phyloP scores from a whole-genome alignment of 495 filamentous ascomycete genomes.

The Aspergillus carlsbadensis region DNA sequence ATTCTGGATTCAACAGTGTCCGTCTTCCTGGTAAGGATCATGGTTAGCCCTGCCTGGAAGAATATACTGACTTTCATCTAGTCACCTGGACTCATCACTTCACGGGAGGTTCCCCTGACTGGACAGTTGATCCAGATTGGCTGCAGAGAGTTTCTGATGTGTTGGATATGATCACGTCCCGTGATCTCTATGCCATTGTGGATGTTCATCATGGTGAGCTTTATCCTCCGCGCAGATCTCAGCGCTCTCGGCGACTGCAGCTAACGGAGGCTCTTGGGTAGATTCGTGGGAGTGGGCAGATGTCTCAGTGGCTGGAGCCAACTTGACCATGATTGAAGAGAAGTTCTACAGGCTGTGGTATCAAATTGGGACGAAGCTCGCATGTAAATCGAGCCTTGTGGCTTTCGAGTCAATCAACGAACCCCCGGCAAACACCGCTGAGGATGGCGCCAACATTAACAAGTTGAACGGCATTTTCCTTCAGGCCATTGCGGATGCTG shows the following conservation, averaged over 20 bases:
- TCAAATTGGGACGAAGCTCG: conserved; percentile 57
- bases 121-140: conserved; percentile 54
- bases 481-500: conserved; percentile 51
- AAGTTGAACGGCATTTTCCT: conserved; percentile 59
- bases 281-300: conserved; percentile 61
- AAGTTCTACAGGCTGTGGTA: conserved; percentile 58
- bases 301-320: conserved; percentile 42
- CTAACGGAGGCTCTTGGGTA: conserved; percentile 9
- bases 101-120: conserved; percentile 46
- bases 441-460: conserved; percentile 52
- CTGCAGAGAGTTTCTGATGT: conserved; percentile 61
- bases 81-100: conserved; percentile 63
- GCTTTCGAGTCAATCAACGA: conserved; percentile 65
- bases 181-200: conserved; percentile 52
- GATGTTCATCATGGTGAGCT: conserved; percentile 56
- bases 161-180: conserved; percentile 53
- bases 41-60: background rate
- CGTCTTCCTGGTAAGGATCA: conserved; percentile 50
- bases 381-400: conserved; percentile 53
- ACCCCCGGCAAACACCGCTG: conserved; percentile 49
- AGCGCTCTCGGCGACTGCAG: background rate
- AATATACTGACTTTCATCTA: conserved; percentile 17
- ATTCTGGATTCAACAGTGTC: conserved; percentile 57
- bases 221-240: background rate
- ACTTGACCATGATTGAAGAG: conserved; percentile 54